Percentiles rank a stretch among this genome's conserved stretches.
Conservation (phyloP, 2,329 filamentous ascomycete species). For the Botrytis paeoniae region DNA sequence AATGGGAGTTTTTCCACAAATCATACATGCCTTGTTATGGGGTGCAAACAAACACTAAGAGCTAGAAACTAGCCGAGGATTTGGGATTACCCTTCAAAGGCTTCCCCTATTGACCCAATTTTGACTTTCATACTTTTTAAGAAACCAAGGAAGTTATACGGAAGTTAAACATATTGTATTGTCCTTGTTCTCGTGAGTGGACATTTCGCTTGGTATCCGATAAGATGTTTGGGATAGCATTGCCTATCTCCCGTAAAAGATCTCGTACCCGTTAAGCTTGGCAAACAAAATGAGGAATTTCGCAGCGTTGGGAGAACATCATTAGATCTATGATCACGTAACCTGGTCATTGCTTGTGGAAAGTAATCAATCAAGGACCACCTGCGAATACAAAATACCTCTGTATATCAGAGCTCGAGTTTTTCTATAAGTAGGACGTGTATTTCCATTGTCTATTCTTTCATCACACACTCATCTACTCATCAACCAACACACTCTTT, state of each 20-base stretch:
- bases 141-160: neutral
- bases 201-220: neutral
- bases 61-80: neutral
- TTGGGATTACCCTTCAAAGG: neutral
- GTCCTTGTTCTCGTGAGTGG: fast-evolving
- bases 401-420: neutral
- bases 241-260: neutral
- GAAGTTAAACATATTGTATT: neutral
- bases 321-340: neutral
- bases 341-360: too few species aligned
- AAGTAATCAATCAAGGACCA: too few species aligned
- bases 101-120: neutral
- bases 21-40: neutral
- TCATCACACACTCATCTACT: neutral
- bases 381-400: too few species aligned
- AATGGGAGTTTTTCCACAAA: neutral
- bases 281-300: neutral
- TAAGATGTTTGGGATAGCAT: neutral
- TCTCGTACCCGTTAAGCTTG: neutral
- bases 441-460: neutral
- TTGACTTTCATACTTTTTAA: neutral
- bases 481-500: neutral
- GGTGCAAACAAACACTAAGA: neutral
- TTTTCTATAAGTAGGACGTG: neutral
- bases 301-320: neutral